Percentiles rank a stretch among this genome's conserved stretches.
Conservation (phyloP, 768 basidiomycete species). For the Suillus discolor region DNA sequence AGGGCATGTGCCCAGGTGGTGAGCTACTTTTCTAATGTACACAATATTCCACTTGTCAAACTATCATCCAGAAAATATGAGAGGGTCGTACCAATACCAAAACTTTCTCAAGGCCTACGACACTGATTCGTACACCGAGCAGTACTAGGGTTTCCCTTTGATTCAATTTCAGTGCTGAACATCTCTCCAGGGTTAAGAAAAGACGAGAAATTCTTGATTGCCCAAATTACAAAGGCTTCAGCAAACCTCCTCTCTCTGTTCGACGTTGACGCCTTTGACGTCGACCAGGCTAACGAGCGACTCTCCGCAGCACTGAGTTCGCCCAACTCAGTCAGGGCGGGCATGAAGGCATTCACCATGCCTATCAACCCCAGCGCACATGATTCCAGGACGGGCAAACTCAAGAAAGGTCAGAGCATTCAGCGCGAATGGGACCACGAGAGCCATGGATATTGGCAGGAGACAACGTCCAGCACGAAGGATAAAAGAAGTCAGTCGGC, state of each 20-base stretch:
- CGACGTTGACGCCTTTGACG: constrained; percentile 27
- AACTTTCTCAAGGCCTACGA: constrained; percentile 26
- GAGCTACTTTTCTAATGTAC: neutral
- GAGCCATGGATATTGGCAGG: constrained; percentile 28
- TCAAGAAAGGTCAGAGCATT: constrained; percentile 11
- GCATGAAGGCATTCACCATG: constrained; percentile 29
- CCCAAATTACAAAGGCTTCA: constrained; percentile 33
- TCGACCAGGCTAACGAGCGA: constrained; percentile 23
- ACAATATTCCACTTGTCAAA: neutral
- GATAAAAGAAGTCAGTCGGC: constrained; percentile 27
- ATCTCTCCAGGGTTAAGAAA: constrained; percentile 18
- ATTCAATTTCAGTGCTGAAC: neutral
- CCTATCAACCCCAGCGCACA: constrained; percentile 19
- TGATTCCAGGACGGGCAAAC: constrained; percentile 7
- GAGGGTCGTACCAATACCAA: constrained; percentile 24
- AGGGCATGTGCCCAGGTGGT: constrained; percentile 30
- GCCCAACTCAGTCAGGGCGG: constrained; percentile 29
- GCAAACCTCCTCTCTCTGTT: constrained; percentile 27
- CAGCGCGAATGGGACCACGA: constrained; percentile 19
- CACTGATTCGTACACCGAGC: constrained; percentile 18
- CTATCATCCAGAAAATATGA: constrained; percentile 26
- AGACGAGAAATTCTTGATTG: constrained; percentile 31
- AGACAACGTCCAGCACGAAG: constrained; percentile 24
- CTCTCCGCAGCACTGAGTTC: constrained; percentile 26
- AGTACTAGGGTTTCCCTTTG: constrained; percentile 15